phyloP scores from a whole-genome alignment of 2,329 filamentous ascomycete species.

The Diaporthe helianthi region DNA sequence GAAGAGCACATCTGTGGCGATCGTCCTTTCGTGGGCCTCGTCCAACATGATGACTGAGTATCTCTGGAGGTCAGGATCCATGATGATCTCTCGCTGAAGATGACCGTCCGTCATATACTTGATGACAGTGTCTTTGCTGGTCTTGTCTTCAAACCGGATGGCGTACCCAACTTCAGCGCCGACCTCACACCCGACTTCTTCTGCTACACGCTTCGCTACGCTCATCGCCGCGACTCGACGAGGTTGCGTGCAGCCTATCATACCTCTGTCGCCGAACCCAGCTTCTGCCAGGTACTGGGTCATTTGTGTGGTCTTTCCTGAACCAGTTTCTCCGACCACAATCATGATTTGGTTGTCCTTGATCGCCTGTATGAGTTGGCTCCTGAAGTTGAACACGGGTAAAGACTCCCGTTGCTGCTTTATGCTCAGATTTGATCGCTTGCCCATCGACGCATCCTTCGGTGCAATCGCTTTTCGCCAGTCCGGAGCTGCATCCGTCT shows the following conservation, averaged over 20 bases:
- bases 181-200: conserved; percentile 91
- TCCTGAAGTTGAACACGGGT: conserved; percentile 88
- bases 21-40: conserved; percentile 96
- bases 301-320: conserved; percentile 95
- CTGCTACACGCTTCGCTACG: conserved; percentile 93
- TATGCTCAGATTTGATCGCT: conserved; percentile 88
- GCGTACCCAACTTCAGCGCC: conserved; percentile 96
- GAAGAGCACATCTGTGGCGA: conserved; percentile 94
- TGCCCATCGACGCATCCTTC: conserved; percentile 82
- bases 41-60: conserved; percentile 99
- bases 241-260: conserved; percentile 96
- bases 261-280: conserved; percentile 84
- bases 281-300: conserved; percentile 95
- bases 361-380: conserved; percentile 86
- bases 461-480: conserved; percentile 88
- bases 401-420: conserved; percentile 92
- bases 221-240: conserved; percentile 98
- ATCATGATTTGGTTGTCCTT: conserved; percentile 89
- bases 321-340: conserved; percentile 96
- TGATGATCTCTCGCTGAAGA: conserved; percentile 91
- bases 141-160: conserved; percentile 96
- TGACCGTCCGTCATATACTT: conserved; percentile 99
- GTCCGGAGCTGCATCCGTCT: conserved; percentile 78
- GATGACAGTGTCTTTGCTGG: conserved; percentile 85
- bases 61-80: conserved; percentile 85